A percentile compares a stretch with the other conserved stretches of the same genome.
phyloP scores from a whole-genome alignment of 1,284 basidiomycete species.

The Ganoderma lucidum region DNA sequence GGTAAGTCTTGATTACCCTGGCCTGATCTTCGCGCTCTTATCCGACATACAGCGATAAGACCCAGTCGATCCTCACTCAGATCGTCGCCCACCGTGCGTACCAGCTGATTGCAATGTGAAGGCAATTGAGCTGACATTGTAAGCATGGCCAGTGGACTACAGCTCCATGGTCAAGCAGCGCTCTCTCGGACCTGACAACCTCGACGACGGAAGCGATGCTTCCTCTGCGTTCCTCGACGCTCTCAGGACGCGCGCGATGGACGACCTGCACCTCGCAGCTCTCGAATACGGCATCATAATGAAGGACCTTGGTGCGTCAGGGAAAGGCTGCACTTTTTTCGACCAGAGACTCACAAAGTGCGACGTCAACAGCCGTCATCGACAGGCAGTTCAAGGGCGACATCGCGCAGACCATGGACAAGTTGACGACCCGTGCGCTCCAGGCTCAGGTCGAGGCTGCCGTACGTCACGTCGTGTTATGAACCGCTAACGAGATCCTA shows the following conservation, averaged over 20 bases:
- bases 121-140: background rate
- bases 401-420: constrained; percentile 84
- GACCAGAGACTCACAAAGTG: background rate
- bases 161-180: constrained; percentile 80
- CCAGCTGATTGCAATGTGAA: too few species aligned
- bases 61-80: constrained; percentile 84
- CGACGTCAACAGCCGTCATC: constrained; percentile 65
- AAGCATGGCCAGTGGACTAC: constrained; percentile 51
- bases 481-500: background rate
- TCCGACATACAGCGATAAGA: constrained; percentile 62
- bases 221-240: constrained; percentile 83
- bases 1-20: constrained; percentile 30
- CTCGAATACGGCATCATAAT: constrained; percentile 81
- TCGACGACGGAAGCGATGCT: constrained; percentile 71
- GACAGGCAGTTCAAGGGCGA: constrained; percentile 85
- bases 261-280: constrained; percentile 80
- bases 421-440: constrained; percentile 79
- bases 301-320: constrained; percentile 71
- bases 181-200: constrained; percentile 74
- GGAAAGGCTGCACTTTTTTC: background rate
- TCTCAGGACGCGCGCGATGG: constrained; percentile 81
- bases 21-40: constrained; percentile 13
- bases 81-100: constrained; percentile 76
- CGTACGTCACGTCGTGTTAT: constrained; percentile 49
- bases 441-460: constrained; percentile 87